A percentile compares a stretch with the other conserved stretches of the same genome.
Evolutionary conservation across 2,329 filamentous ascomycete genomes (phyloP).

Genomic region (Endocalyx cinctus): DNA sequence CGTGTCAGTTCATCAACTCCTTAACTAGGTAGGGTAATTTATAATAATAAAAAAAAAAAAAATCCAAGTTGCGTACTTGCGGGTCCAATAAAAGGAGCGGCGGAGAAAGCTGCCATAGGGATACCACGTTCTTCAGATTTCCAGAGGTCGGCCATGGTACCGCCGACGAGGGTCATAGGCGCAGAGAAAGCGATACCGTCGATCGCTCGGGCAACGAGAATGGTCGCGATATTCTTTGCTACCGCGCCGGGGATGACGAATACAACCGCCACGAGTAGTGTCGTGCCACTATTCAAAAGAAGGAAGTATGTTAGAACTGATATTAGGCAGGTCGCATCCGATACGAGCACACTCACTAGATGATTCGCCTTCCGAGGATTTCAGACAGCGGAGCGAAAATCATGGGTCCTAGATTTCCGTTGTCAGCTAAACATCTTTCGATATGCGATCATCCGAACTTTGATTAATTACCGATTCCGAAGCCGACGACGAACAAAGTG

Average conservation of each 20-base stretch:
- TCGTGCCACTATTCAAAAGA: slow-evolving; percentile 39
- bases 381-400: slow-evolving; percentile 75
- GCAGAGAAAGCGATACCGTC: slow-evolving; percentile 82
- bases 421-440: slow-evolving; percentile 1
- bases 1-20: too few species aligned
- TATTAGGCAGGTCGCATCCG: too few species aligned
- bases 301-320: too few species aligned
- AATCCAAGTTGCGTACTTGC: slow-evolving; percentile 46
- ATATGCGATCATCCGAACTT: background rate
- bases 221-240: slow-evolving; percentile 68
- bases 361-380: slow-evolving; percentile 64
- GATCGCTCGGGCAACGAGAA: slow-evolving; percentile 71
- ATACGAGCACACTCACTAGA: slow-evolving; percentile 45
- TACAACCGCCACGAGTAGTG: slow-evolving; percentile 64
- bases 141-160: slow-evolving; percentile 81
- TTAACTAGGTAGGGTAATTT: background rate
- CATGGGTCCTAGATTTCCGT: slow-evolving; percentile 60
- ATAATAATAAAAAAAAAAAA: background rate
- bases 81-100: slow-evolving; percentile 78
- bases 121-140: slow-evolving; percentile 77
- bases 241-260: slow-evolving; percentile 80
- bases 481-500: slow-evolving; percentile 75
- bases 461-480: slow-evolving; percentile 59
- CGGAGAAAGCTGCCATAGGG: slow-evolving; percentile 81
- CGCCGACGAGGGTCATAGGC: slow-evolving; percentile 81